phyloP scores from a whole-genome alignment of 768 basidiomycete genomes.

The Hemileccinum rubropunctum region DNA sequence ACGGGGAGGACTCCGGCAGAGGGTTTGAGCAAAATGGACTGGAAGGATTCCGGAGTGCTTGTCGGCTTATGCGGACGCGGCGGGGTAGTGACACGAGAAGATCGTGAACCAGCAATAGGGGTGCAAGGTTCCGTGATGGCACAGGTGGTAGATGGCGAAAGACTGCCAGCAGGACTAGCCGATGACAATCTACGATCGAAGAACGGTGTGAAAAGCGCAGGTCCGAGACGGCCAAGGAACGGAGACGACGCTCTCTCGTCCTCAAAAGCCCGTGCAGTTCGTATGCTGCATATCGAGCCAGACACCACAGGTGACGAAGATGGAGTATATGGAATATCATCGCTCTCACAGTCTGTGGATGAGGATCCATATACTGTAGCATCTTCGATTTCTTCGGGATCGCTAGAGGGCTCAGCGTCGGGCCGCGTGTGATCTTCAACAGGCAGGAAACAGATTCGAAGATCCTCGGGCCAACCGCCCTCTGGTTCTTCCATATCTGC shows the following conservation, averaged over 20 bases:
- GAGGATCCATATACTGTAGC: conserved; percentile 3
- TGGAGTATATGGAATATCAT: conserved; percentile 9
- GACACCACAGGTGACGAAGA: conserved; percentile 6
- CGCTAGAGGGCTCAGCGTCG: conserved; percentile 24
- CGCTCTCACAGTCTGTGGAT: not conserved
- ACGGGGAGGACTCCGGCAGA: conserved; percentile 28
- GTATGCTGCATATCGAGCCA: conserved; percentile 3
- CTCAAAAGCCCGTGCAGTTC: not conserved
- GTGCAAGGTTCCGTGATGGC: conserved; percentile 25
- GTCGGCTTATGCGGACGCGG: conserved; percentile 36
- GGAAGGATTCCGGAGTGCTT: conserved; percentile 31
- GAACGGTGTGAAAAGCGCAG: conserved; percentile 24
- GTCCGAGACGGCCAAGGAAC: conserved; percentile 26
- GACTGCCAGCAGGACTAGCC: conserved; percentile 1
- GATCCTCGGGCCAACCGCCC: conserved; percentile 52
- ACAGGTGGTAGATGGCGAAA: conserved; percentile 3
- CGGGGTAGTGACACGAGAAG: conserved; percentile 29
- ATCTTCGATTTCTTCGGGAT: conserved; percentile 23
- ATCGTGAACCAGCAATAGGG: conserved; percentile 20
- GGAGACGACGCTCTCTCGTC: conserved; percentile 11
- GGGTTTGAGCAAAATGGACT: conserved; percentile 28
- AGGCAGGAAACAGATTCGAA: conserved; percentile 35
- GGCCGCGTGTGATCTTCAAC: not conserved
- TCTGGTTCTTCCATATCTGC: conserved; percentile 38
- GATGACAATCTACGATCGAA: not conserved